Evolutionary conservation across 1,139 yeast species (phyloP).

Genomic region (Protomyces macrosporus): DNA sequence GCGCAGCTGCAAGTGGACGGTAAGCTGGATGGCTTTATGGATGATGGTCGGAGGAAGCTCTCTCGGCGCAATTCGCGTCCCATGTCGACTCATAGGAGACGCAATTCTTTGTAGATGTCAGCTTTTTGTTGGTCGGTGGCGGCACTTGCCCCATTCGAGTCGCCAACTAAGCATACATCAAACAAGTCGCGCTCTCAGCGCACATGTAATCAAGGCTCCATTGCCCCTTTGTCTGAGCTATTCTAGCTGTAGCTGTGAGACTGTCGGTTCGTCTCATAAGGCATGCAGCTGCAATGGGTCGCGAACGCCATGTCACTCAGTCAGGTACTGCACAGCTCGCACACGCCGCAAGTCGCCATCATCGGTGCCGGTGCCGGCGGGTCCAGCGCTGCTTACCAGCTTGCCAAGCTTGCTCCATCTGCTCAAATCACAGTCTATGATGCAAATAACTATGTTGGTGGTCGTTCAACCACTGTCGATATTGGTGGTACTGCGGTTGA

Average conservation of each 20-base stretch:
- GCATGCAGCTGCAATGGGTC: not conserved
- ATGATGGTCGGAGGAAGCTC: not conserved
- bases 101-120: not conserved
- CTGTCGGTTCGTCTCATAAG: not conserved
- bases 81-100: not conserved
- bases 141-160: too few relatives aligned
- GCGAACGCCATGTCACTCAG: not conserved
- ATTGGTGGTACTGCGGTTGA: constrained; percentile 33
- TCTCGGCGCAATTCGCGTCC: not conserved
- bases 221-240: not conserved
- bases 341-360: constrained; percentile 38
- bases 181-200: too few relatives aligned
- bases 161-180: too few relatives aligned
- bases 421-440: constrained; percentile 41
- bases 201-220: not conserved
- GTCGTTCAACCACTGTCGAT: constrained; percentile 41
- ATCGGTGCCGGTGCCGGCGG: constrained; percentile 51
- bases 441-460: constrained; percentile 40
- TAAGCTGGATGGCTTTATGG: constrained; percentile 39
- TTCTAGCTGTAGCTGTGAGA: not conserved
- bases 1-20: constrained; percentile 51
- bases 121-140: too few relatives aligned
- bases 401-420: constrained; percentile 38
- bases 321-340: not conserved
- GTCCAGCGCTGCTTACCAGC: constrained; percentile 43